phyloP scores from a whole-genome alignment of 2,329 filamentous ascomycete species.

The Talaromyces sp. region DNA sequence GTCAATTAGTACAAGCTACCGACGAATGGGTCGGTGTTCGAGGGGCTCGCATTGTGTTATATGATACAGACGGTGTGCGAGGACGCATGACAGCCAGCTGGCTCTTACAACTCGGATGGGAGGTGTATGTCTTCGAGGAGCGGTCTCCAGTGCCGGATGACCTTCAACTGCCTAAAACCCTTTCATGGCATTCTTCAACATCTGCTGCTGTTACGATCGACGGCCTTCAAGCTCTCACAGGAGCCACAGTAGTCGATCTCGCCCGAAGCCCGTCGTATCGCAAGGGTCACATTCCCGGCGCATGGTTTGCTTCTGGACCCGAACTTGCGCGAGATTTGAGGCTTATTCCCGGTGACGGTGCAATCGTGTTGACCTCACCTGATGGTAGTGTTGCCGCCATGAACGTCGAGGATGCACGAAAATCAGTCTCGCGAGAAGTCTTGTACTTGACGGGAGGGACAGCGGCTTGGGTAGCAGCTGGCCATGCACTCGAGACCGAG shows the following conservation, averaged over 20 bases:
- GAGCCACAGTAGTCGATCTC: conserved; percentile 23
- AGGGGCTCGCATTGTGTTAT: conserved; percentile 25
- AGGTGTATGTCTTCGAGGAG: conserved; percentile 23
- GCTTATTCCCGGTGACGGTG: conserved; percentile 12
- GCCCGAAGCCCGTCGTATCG: conserved; percentile 25
- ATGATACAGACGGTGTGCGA: conserved; percentile 25
- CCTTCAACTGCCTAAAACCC: not conserved
- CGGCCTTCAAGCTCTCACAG: conserved; percentile 11
- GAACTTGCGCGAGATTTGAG: conserved; percentile 25
- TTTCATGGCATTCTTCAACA: not conserved
- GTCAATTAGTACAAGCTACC: conserved; percentile 28
- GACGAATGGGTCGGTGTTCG: conserved; percentile 30
- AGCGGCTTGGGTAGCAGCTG: conserved; percentile 20
- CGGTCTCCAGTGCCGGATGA: conserved; percentile 11
- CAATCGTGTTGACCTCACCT: conserved; percentile 21
- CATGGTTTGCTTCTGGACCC: conserved; percentile 28
- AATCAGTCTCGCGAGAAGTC: conserved; percentile 10
- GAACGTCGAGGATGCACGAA: not conserved
- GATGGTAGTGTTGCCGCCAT: conserved; percentile 3
- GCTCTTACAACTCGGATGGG: conserved; percentile 29
- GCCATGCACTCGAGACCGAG: conserved; percentile 20
- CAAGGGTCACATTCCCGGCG: conserved; percentile 26
- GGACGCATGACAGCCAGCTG: conserved; percentile 27
- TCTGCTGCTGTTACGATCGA: conserved; percentile 8
- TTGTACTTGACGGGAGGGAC: conserved; percentile 24